Evolutionary conservation across 2,329 filamentous ascomycete species (phyloP).

Genomic region (Aspergillus piperis): DNA sequence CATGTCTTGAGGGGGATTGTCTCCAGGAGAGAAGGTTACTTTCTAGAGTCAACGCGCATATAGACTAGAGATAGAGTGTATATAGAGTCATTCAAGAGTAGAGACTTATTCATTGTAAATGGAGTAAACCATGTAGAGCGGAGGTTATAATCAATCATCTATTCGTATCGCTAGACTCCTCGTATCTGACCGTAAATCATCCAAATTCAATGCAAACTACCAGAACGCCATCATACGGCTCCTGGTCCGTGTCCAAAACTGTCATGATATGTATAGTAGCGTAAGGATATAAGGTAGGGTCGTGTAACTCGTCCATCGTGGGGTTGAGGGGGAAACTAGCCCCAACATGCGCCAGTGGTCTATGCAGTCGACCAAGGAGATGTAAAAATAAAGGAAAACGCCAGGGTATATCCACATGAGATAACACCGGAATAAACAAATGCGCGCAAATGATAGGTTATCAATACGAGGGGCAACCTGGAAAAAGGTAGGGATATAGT

Average conservation of each 20-base stretch:
- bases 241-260: not conserved
- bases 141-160: not conserved
- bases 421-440: not conserved
- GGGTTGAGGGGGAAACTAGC: not conserved
- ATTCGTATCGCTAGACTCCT: not conserved
- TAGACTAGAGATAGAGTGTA: not conserved
- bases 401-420: slow-evolving; percentile 5
- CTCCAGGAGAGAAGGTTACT: no score
- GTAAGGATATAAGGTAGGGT: not conserved
- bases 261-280: not conserved
- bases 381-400: not conserved
- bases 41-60: not conserved
- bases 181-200: not conserved
- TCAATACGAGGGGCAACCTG: not conserved
- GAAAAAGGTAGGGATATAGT: not conserved
- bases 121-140: not conserved
- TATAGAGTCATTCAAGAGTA: not conserved
- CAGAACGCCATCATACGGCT: not conserved
- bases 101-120: not conserved
- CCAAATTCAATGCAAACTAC: not conserved
- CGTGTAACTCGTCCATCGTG: slow-evolving; percentile 9
- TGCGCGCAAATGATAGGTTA: not conserved
- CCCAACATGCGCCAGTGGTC: not conserved
- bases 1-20: not conserved
- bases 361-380: not conserved